A percentile compares a stretch with the other conserved stretches of the same genome.
phyloP scores from a whole-genome alignment of 2,329 filamentous ascomycete species.

The Endothia cerciana region DNA sequence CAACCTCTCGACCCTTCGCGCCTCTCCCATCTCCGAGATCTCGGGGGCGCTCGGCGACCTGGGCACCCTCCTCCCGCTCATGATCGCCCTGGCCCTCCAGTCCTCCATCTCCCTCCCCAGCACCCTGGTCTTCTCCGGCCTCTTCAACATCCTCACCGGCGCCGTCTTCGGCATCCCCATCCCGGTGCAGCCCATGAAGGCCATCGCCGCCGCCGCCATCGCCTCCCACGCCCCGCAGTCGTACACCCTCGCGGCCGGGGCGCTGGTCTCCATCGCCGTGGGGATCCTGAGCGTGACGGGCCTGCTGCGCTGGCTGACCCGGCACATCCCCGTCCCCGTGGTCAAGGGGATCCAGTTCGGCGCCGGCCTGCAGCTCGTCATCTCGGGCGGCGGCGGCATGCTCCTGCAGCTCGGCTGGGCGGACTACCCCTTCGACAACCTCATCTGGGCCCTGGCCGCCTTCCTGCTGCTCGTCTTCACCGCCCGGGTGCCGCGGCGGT shows the following conservation, averaged over 20 bases:
- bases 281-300: conserved; percentile 79
- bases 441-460: conserved; percentile 74
- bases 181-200: conserved; percentile 89
- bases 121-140: conserved; percentile 85
- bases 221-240: conserved; percentile 66
- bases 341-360: conserved; percentile 96
- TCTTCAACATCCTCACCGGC: conserved; percentile 86
- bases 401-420: conserved; percentile 72
- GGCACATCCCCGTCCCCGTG: conserved; percentile 80
- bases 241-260: conserved; percentile 80
- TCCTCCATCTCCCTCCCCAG: conserved; percentile 79
- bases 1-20: conserved; percentile 54
- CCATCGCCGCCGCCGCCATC: conserved; percentile 87
- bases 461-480: conserved; percentile 74
- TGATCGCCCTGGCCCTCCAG: conserved; percentile 81
- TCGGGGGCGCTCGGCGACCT: conserved; percentile 88
- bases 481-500: conserved; percentile 58
- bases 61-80: conserved; percentile 85
- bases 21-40: conserved; percentile 67
- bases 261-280: conserved; percentile 75
- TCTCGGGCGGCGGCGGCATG: conserved; percentile 74
- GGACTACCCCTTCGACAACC: conserved; percentile 73
- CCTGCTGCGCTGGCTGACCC: conserved; percentile 72
- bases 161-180: conserved; percentile 83
- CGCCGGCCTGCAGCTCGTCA: conserved; percentile 80